A percentile compares a stretch with the other conserved stretches of the same genome.
These are phyloP conservation scores for Lenwebbia sp. DNA, from an alignment of 345 rosid genomes.

Conservation along the genomic window DNA sequence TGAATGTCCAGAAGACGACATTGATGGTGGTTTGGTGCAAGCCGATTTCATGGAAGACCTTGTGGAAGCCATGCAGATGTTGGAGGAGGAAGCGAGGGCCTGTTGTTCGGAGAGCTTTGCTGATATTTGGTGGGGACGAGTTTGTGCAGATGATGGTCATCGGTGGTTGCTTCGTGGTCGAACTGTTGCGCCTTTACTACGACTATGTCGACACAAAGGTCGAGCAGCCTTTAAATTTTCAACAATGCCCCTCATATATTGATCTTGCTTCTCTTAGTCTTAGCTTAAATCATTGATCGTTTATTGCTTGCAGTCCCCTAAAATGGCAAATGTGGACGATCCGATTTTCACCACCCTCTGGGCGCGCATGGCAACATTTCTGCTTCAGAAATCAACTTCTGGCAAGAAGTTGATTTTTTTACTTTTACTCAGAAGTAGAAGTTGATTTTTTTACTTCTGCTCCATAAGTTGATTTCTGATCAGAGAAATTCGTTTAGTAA, in stretches of 20 bases:
- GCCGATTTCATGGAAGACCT: not conserved
- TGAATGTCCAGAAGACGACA: not conserved
- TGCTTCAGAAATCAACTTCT: too few relatives aligned
- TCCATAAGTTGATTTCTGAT: too few relatives aligned
- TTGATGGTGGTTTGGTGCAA: not conserved
- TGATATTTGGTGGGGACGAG: not conserved
- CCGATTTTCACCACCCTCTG: constrained; percentile 5
- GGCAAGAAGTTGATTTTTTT: too few relatives aligned
- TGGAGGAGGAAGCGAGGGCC: constrained; percentile 2
- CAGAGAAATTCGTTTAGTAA: too few relatives aligned
- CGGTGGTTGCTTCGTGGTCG: constrained; percentile 7
- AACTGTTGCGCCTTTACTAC: not conserved
- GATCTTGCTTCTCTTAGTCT: not conserved
- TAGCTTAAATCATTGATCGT: not conserved
- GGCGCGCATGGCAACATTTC: too few relatives aligned
- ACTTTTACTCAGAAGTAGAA: too few relatives aligned
- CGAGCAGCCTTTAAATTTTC: not conserved
- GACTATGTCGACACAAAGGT: not conserved
- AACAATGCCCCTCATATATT: not conserved
- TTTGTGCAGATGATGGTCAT: constrained; percentile 5
- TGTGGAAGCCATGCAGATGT: not conserved
- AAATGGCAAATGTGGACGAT: not conserved
- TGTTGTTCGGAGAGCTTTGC: constrained; percentile 1
- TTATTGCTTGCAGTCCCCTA: not conserved
- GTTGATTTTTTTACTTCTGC: too few relatives aligned